Evolutionary conservation across 768 basidiomycete species (phyloP).

Genomic region (Leccinum fibrillosum): DNA sequence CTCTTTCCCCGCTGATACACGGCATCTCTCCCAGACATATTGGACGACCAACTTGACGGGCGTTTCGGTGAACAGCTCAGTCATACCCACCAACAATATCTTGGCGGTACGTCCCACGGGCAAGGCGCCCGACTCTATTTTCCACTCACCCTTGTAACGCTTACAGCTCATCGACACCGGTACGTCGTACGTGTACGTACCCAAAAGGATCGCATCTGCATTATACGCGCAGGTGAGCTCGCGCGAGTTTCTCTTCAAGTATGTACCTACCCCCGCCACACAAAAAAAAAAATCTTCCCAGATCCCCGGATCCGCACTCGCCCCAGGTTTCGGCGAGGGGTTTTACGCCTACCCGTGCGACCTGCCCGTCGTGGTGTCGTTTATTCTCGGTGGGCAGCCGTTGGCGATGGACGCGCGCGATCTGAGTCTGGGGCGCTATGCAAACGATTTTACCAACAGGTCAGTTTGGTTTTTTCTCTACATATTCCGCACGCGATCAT

Average conservation of each 20-base stretch:
- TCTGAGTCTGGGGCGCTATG: slow-evolving; percentile 51
- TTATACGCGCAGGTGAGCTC: slow-evolving; percentile 46
- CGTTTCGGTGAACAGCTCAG: slow-evolving; percentile 34
- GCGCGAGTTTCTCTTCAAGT: neutral
- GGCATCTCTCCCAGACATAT: slow-evolving; percentile 44
- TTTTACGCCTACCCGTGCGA: slow-evolving; percentile 59
- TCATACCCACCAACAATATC: neutral
- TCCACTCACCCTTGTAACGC: neutral
- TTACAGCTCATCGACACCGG: slow-evolving; percentile 65
- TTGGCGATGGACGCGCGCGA: slow-evolving; percentile 46
- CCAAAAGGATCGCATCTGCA: slow-evolving; percentile 36
- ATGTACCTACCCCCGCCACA: too few relatives aligned
- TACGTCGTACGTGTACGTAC: slow-evolving; percentile 62
- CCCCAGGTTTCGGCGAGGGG: slow-evolving; percentile 42
- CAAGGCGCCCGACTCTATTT: neutral
- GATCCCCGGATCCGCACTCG: slow-evolving; percentile 48
- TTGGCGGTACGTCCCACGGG: slow-evolving; percentile 13
- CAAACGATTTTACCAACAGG: slow-evolving; percentile 19
- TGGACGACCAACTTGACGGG: slow-evolving; percentile 55
- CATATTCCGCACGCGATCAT: neutral
- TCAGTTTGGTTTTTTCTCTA: neutral
- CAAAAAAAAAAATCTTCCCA: slow-evolving; percentile 12
- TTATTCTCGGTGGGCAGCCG: slow-evolving; percentile 42
- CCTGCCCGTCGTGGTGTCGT: slow-evolving; percentile 31
- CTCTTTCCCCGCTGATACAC: neutral